Evolutionary conservation across 2,329 filamentous ascomycete genomes (phyloP).

Genomic region (Elsinoe necatrix): DNA sequence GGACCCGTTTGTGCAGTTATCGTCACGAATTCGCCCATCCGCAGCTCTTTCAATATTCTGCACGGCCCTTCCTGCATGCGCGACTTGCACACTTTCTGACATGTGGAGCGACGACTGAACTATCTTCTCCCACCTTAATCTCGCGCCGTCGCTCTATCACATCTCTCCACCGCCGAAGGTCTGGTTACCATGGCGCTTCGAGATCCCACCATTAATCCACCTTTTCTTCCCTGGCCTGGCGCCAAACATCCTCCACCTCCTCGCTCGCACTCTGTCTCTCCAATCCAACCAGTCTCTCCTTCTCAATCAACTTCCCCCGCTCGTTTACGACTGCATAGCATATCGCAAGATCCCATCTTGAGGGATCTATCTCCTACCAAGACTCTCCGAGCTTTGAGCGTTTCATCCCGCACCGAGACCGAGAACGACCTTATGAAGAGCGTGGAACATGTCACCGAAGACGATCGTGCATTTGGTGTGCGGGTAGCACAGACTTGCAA

Average conservation of each 20-base stretch:
- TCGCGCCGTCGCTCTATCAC: slow-evolving; percentile 3
- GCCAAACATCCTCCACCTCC: not conserved
- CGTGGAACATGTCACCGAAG: slow-evolving; percentile 45
- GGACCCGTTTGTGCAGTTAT: not conserved
- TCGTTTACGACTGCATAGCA: slow-evolving; percentile 23
- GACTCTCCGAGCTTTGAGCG: slow-evolving; percentile 51
- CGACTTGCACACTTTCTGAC: not conserved
- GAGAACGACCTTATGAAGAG: slow-evolving; percentile 20
- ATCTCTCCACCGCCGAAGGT: not conserved
- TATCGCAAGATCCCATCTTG: slow-evolving; percentile 39
- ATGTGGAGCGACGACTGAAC: slow-evolving; percentile 12
- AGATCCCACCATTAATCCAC: slow-evolving; percentile 26
- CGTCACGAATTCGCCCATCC: not conserved
- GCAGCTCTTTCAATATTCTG: slow-evolving; percentile 11
- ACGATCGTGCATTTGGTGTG: slow-evolving; percentile 63
- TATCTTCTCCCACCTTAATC: slow-evolving; percentile 2
- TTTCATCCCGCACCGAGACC: slow-evolving; percentile 31
- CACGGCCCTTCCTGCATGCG: slow-evolving; percentile 1
- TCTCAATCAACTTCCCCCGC: slow-evolving; percentile 26
- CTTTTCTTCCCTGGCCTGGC: slow-evolving; percentile 15
- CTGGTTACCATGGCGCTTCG: slow-evolving; percentile 21
- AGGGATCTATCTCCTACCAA: slow-evolving; percentile 52
- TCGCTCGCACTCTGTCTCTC: slow-evolving; percentile 20
- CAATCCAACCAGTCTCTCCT: slow-evolving; percentile 21
- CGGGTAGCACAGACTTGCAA: slow-evolving; percentile 62